A percentile compares a stretch with the other conserved stretches of the same genome.
Evolutionary conservation across 257 asterid species (phyloP).

Genomic region (Nicotiana obtusifolia): DNA sequence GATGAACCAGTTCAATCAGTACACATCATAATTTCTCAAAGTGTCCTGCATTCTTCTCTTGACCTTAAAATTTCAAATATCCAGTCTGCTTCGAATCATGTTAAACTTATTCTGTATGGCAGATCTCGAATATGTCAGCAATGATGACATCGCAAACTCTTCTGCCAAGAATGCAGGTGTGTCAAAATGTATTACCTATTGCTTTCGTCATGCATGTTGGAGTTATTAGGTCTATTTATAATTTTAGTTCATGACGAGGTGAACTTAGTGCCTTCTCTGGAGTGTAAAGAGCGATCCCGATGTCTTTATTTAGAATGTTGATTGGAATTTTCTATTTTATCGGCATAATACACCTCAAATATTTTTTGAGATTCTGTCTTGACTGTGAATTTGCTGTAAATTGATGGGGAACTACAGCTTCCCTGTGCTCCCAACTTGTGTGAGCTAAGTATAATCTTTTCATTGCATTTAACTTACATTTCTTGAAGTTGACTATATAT

Average conservation of each 20-base stretch:
- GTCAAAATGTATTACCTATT: conserved; percentile 17
- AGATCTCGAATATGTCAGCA: conserved; percentile 89
- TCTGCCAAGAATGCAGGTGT: conserved; percentile 78
- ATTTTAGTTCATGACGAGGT: background rate
- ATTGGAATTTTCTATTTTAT: background rate
- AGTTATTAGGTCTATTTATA: background rate
- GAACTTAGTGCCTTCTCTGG: background rate
- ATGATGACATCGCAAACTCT: conserved; percentile 84
- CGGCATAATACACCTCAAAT: background rate
- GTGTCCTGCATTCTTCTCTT: background rate
- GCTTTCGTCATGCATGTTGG: conserved; percentile 9
- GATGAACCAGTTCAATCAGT: background rate
- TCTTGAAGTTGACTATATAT: background rate
- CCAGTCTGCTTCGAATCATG: conserved; percentile 2
- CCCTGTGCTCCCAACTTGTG: background rate
- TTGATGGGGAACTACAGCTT: background rate
- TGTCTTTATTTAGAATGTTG: background rate
- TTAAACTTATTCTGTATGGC: conserved; percentile 19
- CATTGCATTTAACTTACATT: background rate
- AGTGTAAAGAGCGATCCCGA: background rate
- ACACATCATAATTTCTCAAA: background rate
- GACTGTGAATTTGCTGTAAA: conserved; percentile 1
- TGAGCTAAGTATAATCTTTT: background rate
- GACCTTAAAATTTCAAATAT: background rate
- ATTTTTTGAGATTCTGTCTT: background rate